Conservation (phyloP, 805 yeast species). For the Hanseniaspora lindneri region DNA sequence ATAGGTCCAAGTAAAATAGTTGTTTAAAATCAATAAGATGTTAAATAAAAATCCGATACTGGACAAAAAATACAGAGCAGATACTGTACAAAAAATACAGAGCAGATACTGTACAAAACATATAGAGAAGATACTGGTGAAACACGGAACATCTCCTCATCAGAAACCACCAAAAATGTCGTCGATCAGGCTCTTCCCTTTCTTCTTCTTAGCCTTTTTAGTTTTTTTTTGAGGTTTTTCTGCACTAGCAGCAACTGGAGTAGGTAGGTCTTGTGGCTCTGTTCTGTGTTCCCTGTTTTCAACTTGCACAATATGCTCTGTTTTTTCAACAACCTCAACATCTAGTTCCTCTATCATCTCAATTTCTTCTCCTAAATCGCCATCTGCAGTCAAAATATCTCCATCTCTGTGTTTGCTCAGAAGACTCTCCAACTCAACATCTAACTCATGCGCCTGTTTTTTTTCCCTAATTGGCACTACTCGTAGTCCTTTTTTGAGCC, state of each 20-base stretch:
- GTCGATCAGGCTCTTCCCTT: constrained; percentile 13
- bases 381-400: not conserved
- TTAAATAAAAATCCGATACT: too few species aligned
- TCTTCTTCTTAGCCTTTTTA: constrained; percentile 12
- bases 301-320: not conserved
- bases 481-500: not conserved
- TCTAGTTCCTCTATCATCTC: not conserved
- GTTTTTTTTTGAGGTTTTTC: constrained; percentile 5
- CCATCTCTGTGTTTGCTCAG: too few species aligned
- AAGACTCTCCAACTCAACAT: too few species aligned
- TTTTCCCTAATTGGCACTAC: constrained; percentile 1
- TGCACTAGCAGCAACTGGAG: too few species aligned
- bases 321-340: too few species aligned
- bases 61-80: too few species aligned
- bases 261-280: too few species aligned
- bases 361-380: constrained; percentile 9
- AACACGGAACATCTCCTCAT: too few species aligned
- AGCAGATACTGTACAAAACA: too few species aligned
- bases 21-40: not conserved
- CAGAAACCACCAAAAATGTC: constrained; percentile 14
- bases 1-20: not conserved
- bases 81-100: too few species aligned
- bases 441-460: too few species aligned
- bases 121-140: too few species aligned
- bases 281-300: not conserved